Conservation (phyloP, 352 stramenopile genomes). For the Phytopythium boreale region DNA sequence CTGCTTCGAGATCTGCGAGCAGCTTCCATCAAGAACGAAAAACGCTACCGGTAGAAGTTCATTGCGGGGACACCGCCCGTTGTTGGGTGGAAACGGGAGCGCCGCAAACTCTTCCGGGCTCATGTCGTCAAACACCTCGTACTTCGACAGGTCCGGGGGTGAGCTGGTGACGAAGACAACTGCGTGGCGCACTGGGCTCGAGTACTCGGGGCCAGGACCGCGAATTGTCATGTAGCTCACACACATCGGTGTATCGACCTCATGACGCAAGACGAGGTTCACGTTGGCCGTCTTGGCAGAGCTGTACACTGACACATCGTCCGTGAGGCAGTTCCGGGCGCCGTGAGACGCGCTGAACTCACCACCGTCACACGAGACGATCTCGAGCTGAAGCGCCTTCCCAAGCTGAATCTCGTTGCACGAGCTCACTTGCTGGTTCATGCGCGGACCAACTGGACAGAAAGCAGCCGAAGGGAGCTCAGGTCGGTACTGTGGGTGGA, state of each 20-base stretch:
- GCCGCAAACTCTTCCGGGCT: slow-evolving; percentile 73
- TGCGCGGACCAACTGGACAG: slow-evolving; percentile 23
- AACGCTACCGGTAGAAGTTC: slow-evolving; percentile 71
- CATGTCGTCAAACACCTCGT: slow-evolving; percentile 63
- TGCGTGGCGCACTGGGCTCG: slow-evolving; percentile 60
- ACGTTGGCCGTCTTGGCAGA: slow-evolving; percentile 70
- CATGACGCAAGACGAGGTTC: slow-evolving; percentile 77
- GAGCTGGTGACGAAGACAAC: slow-evolving; percentile 72
- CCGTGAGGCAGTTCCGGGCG: slow-evolving; percentile 64
- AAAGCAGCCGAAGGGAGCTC: slow-evolving; percentile 50
- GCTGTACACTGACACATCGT: slow-evolving; percentile 83
- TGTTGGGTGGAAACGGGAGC: slow-evolving; percentile 60
- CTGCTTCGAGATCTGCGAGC: slow-evolving; percentile 74
- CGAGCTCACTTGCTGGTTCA: slow-evolving; percentile 41
- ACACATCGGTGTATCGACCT: slow-evolving; percentile 78
- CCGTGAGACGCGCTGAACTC: slow-evolving; percentile 77
- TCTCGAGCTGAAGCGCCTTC: slow-evolving; percentile 65
- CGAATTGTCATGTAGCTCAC: slow-evolving; percentile 70
- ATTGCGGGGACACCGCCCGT: slow-evolving; percentile 44
- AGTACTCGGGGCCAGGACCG: slow-evolving; percentile 75
- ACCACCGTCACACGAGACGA: slow-evolving; percentile 69
- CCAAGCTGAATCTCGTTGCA: slow-evolving; percentile 69
- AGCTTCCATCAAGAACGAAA: slow-evolving; percentile 76
- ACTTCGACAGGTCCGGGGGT: slow-evolving; percentile 43
- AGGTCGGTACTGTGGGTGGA: slow-evolving; percentile 49